Evolutionary conservation across 2,329 filamentous ascomycete species (phyloP).

Genomic region (Fusarium newnesense): DNA sequence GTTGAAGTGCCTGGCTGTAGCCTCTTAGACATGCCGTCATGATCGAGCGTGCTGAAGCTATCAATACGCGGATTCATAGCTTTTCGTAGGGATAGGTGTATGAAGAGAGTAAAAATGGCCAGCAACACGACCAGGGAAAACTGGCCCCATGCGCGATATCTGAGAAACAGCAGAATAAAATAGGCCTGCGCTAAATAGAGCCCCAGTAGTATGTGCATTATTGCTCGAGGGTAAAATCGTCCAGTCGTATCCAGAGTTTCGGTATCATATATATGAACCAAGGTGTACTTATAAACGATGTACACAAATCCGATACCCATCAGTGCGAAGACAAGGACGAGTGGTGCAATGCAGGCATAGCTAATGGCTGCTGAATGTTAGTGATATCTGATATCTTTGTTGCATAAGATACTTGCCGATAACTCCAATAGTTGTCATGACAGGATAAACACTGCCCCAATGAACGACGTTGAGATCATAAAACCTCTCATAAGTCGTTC

Average conservation of each 20-base stretch:
- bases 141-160: fast-evolving
- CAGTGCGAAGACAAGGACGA: neutral
- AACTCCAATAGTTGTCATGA: neutral
- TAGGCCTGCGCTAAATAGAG: neutral
- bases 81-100: neutral
- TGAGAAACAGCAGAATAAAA: fast-evolving
- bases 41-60: fast-evolving
- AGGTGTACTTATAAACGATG: neutral
- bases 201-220: neutral
- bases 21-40: fast-evolving
- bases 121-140: neutral
- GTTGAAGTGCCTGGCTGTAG: fast-evolving
- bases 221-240: neutral
- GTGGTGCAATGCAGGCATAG: neutral
- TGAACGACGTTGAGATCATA: neutral
- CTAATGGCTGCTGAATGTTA: neutral
- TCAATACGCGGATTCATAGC: neutral
- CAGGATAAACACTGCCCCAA: neutral
- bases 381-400: no score
- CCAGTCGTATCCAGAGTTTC: neutral
- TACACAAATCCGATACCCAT: neutral
- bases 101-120: fast-evolving
- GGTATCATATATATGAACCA: neutral
- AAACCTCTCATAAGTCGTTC: fast-evolving
- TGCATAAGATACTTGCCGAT: neutral